These are phyloP conservation scores for Papiliotrema terrestris DNA, from an alignment of 1,284 basidiomycete genomes.

Conservation along the genomic window DNA sequence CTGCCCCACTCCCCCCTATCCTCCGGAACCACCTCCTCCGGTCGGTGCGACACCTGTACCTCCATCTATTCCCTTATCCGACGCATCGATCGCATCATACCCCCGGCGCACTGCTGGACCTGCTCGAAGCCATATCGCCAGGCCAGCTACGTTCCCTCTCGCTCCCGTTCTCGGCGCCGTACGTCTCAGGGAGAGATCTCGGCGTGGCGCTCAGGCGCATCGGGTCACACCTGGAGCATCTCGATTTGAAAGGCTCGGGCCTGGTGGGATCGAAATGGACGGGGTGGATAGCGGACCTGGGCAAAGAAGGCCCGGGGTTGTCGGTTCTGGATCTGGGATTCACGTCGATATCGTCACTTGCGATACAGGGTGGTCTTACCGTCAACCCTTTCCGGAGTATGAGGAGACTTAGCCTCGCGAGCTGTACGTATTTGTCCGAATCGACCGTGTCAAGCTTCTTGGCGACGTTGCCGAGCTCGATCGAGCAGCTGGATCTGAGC, in stretches of 20 bases:
- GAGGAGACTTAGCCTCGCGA: slow-evolving; percentile 18
- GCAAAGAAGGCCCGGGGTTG: slow-evolving; percentile 12
- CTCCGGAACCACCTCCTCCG: slow-evolving; percentile 15
- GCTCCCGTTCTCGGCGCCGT: slow-evolving; percentile 25
- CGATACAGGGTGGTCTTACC: neutral
- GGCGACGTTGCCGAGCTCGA: slow-evolving; percentile 14
- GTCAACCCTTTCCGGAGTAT: slow-evolving; percentile 10
- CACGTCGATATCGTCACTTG: slow-evolving; percentile 27
- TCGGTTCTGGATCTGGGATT: slow-evolving; percentile 26
- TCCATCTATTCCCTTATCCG: slow-evolving; percentile 26
- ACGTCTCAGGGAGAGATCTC: slow-evolving; percentile 16
- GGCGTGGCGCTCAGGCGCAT: slow-evolving; percentile 14
- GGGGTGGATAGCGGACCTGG: slow-evolving; percentile 10
- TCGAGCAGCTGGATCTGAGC: slow-evolving; percentile 26
- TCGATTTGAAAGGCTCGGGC: slow-evolving; percentile 26
- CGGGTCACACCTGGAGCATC: slow-evolving; percentile 20
- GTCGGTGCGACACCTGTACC: slow-evolving; percentile 18
- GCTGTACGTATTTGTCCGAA: slow-evolving; percentile 19
- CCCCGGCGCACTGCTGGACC: slow-evolving; percentile 2
- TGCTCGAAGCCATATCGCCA: slow-evolving; percentile 16
- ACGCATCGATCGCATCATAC: slow-evolving; percentile 3
- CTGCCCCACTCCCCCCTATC: neutral
- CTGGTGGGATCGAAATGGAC: slow-evolving; percentile 16
- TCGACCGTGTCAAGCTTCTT: slow-evolving; percentile 16
- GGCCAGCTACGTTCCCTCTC: slow-evolving; percentile 23